Evolutionary conservation across 2,329 filamentous ascomycete genomes (phyloP).

Genomic region (Fusarium temperatum): DNA sequence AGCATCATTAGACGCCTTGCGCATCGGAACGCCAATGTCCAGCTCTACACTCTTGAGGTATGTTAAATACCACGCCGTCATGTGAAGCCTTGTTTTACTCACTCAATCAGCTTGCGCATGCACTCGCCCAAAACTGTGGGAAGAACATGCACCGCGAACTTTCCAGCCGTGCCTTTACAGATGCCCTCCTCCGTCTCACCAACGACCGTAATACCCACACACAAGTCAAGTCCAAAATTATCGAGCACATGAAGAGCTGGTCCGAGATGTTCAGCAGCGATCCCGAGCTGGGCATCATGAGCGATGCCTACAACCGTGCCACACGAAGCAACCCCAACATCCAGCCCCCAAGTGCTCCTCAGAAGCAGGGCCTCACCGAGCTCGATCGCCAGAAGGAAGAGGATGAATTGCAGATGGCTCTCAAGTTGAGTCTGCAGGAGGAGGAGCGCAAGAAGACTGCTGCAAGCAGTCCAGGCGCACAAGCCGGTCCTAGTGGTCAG

Average conservation of each 20-base stretch:
- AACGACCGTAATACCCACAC: constrained; percentile 95
- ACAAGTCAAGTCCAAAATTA: constrained; percentile 95
- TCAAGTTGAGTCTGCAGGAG: constrained; percentile 92
- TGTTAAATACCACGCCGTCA: constrained; percentile 23
- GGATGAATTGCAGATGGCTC: constrained; percentile 94
- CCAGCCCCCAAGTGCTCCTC: constrained; percentile 89
- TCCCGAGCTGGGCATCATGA: constrained; percentile 95
- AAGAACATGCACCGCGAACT: constrained; percentile 87
- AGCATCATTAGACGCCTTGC: constrained; percentile 91
- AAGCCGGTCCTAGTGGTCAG: constrained; percentile 51
- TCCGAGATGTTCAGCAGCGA: constrained; percentile 91
- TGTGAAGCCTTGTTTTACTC: not conserved
- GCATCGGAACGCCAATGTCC: constrained; percentile 94
- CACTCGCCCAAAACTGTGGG: constrained; percentile 91
- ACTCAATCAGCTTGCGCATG: constrained; percentile 77
- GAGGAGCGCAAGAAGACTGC: constrained; percentile 70
- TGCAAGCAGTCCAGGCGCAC: constrained; percentile 45
- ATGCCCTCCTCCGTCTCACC: constrained; percentile 88
- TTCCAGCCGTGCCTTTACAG: constrained; percentile 91
- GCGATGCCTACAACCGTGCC: constrained; percentile 88
- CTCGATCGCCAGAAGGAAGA: constrained; percentile 94
- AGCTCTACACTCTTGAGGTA: constrained; percentile 92
- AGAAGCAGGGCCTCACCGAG: constrained; percentile 91
- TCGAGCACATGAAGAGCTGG: constrained; percentile 97
- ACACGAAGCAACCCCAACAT: constrained; percentile 88